A percentile compares a stretch with the other conserved stretches of the same genome.
Conservation (phyloP, 2,329 filamentous ascomycete genomes). For the Cercospora sp. region DNA sequence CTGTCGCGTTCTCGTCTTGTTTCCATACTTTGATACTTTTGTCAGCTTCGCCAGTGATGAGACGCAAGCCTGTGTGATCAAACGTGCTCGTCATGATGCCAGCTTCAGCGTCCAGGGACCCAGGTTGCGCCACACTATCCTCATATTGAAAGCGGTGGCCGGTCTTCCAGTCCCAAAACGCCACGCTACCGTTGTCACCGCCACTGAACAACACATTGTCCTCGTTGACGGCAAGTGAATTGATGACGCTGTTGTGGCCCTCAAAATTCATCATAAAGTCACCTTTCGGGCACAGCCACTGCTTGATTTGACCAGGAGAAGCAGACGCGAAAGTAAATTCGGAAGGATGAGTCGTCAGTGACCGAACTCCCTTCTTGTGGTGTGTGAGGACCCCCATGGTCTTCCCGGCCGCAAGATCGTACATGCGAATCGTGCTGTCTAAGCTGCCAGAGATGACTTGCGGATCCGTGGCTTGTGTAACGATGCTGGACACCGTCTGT, state of each 20-base stretch:
- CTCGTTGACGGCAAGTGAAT: constrained; percentile 88
- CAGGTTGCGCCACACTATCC: constrained; percentile 90
- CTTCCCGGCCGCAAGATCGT: constrained; percentile 95
- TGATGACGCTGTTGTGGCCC: constrained; percentile 94
- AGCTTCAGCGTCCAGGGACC: constrained; percentile 88
- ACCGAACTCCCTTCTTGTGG: constrained; percentile 95
- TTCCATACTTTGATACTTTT: constrained; percentile 98
- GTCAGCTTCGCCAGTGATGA: constrained; percentile 94
- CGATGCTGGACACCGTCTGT: constrained; percentile 81
- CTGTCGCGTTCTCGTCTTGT: constrained; percentile 85
- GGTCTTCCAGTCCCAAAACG: constrained; percentile 99
- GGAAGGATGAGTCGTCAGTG: constrained; percentile 78
- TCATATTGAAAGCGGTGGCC: constrained; percentile 87
- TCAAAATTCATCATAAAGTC: constrained; percentile 99
- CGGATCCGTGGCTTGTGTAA: constrained; percentile 93
- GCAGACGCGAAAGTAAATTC: constrained; percentile 97
- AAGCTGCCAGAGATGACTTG: constrained; percentile 93
- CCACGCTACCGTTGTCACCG: constrained; percentile 92
- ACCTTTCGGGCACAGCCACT: constrained; percentile 98
- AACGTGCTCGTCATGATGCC: constrained; percentile 95
- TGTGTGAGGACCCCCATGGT: constrained; percentile 94
- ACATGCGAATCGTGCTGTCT: constrained; percentile 86
- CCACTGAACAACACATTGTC: constrained; percentile 95
- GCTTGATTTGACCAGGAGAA: constrained; percentile 92
- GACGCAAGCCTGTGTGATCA: constrained; percentile 80